Evolutionary conservation across 257 asterid species (phyloP).

Genomic region (Solanum chilense): DNA sequence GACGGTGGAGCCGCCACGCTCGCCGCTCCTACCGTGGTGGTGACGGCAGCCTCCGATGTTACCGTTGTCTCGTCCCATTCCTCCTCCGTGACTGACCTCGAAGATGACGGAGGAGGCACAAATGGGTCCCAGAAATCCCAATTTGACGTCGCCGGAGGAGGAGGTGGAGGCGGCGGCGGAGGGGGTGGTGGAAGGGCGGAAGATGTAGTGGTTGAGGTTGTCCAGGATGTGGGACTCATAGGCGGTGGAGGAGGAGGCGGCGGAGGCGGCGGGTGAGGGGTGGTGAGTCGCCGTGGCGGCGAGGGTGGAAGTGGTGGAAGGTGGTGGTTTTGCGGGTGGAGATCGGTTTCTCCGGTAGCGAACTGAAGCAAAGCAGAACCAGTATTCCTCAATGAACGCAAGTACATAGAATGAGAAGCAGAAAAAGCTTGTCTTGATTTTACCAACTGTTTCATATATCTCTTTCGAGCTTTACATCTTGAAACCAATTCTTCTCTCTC

Average conservation of each 20-base stretch:
- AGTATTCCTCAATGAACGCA: conserved; percentile 67
- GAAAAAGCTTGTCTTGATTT: conserved; percentile 80
- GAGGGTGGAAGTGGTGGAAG: conserved; percentile 15
- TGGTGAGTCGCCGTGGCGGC: conserved; percentile 10
- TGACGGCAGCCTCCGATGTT: conserved; percentile 42
- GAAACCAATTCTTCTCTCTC: conserved; percentile 80
- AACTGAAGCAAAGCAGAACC: conserved; percentile 82
- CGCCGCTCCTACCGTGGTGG: conserved; percentile 37
- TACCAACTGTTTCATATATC: conserved; percentile 88
- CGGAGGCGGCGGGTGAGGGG: conserved; percentile 34
- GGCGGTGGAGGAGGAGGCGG: conserved; percentile 33
- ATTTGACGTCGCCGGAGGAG: conserved; percentile 30
- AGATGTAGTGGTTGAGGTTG: conserved; percentile 48
- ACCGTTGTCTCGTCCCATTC: conserved; percentile 66
- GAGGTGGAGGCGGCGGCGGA: conserved; percentile 63
- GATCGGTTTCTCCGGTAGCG: conserved; percentile 68
- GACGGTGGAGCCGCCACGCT: conserved; percentile 65
- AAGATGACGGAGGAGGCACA: conserved; percentile 60
- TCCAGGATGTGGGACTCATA: conserved; percentile 55
- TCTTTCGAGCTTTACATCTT: conserved; percentile 76
- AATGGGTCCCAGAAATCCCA: conserved; percentile 99
- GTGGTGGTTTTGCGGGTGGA: conserved; percentile 39
- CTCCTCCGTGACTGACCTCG: conserved; percentile 59
- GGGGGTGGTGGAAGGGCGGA: conserved; percentile 52
- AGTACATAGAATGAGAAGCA: conserved; percentile 74